phyloP scores from a whole-genome alignment of 2,329 filamentous ascomycete genomes.

The Sporothrix protearum region DNA sequence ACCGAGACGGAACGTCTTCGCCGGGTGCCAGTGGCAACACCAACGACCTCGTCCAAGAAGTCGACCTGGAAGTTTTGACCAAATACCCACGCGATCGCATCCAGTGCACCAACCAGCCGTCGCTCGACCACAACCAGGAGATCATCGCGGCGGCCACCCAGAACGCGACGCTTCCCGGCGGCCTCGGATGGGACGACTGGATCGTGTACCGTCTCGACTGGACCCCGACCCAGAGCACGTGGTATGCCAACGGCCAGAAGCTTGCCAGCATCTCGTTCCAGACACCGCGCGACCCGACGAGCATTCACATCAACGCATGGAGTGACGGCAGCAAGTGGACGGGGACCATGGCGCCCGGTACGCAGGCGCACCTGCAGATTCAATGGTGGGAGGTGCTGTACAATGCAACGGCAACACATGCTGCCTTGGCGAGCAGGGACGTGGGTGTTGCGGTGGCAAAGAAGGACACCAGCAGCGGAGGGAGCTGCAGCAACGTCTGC shows the following conservation, averaged over 20 bases:
- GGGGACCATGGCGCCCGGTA: slow-evolving; percentile 53
- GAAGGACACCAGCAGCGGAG: neutral
- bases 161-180: slow-evolving; percentile 46
- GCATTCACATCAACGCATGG: slow-evolving; percentile 59
- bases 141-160: slow-evolving; percentile 46
- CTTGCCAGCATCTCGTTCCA: slow-evolving; percentile 54
- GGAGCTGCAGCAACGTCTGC: slow-evolving; percentile 31
- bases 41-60: slow-evolving; percentile 44
- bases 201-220: slow-evolving; percentile 59
- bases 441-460: neutral
- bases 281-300: slow-evolving; percentile 50
- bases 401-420: slow-evolving; percentile 39
- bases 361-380: slow-evolving; percentile 54
- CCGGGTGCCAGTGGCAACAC: slow-evolving; percentile 23
- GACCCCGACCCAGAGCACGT: slow-evolving; percentile 51
- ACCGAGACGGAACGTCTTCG: slow-evolving; percentile 33
- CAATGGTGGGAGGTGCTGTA: slow-evolving; percentile 62
- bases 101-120: slow-evolving; percentile 60
- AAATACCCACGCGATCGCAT: slow-evolving; percentile 43
- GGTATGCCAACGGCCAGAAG: slow-evolving; percentile 53
- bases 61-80: slow-evolving; percentile 53
- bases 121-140: slow-evolving; percentile 44
- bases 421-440: neutral
- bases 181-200: slow-evolving; percentile 52
- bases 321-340: slow-evolving; percentile 58